Base-by-base conservation (phyloP, 495 filamentous ascomycete genomes). In the Penicillium dipodomyicola region DNA sequence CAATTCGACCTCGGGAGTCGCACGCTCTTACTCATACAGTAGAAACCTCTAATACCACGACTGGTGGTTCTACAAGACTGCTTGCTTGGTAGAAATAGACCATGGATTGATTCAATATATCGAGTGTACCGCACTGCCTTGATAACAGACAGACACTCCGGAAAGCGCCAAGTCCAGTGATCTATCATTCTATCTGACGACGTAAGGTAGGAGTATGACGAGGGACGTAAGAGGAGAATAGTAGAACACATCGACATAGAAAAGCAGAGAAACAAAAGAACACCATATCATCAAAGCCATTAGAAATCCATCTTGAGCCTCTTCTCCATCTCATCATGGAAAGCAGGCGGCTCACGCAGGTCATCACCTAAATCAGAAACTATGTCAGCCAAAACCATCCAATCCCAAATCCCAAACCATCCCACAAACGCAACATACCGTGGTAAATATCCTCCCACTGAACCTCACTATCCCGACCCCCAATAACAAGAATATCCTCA, bases 311-410 rank as follows among this genome's bases (percentile, higher is more conserved):
- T 89, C 73, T 80, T 80, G 71, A 96, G 69, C 77, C 89, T 87
- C 74, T 84, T 80, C 86, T 97, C 93, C 87, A 97, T 92, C 84
- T 97, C 93, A 58, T 88, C 84, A 57, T 96, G 92, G 69, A 96
- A 86, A 49, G 84, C 73, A 30, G 87, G 83, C 15, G 82, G 70
- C 56, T 84, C 81, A 57, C 86, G 71, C 59, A 80, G 71, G 51
- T 84, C 76, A 71, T 82, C 74, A 82, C 89, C 78, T 90, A 75
- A 2, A 54, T 9, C 33, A 43, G 2, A 2, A 37, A 39, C 56
- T 50, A 62, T 56, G 51, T 55, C 47, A 62, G 51, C 33, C 46
- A 48, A 12, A 12, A 30, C 4, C 19, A 32, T 54, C 44, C 43
- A 19, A 30, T 43, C 44, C 43, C 2, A 9, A 30, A 60, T 56